Conservation (phyloP, 441 rosid genomes). For the Omphalea diandra region DNA sequence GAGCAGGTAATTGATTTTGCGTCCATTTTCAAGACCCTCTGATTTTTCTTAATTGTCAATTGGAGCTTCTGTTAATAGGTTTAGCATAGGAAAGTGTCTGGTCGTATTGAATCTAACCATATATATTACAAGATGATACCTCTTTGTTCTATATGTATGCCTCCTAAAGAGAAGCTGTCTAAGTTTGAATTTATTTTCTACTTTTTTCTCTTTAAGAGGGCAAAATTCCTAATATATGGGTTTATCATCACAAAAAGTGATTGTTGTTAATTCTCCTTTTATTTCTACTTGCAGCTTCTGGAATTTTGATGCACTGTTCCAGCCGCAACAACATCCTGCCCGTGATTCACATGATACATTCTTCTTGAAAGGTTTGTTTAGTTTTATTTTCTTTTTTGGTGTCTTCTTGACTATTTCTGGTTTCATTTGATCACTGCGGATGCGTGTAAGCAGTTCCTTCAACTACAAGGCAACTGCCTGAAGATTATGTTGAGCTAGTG, state of each 20-base stretch:
- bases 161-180: neutral
- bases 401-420: neutral
- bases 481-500: constrained; percentile 85
- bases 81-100: neutral
- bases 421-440: constrained; percentile 21
- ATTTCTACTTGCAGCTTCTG: constrained; percentile 63
- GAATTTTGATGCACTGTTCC: constrained; percentile 96
- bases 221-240: neutral
- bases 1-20: constrained; percentile 65
- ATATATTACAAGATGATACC: neutral
- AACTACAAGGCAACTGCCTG: constrained; percentile 68
- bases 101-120: neutral
- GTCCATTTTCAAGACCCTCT: constrained; percentile 1
- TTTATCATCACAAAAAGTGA: neutral
- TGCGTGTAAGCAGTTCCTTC: constrained; percentile 60
- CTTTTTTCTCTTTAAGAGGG: neutral
- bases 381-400: neutral
- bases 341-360: constrained; percentile 97
- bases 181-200: neutral
- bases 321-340: constrained; percentile 98
- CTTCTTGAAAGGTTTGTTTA: constrained; percentile 60
- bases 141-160: neutral
- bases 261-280: constrained; percentile 6
- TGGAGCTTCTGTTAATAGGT: constrained; percentile 16
- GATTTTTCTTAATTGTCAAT: constrained; percentile 13